phyloP scores from a whole-genome alignment of 352 stramenopile species.

The Peronospora belbahrii region DNA sequence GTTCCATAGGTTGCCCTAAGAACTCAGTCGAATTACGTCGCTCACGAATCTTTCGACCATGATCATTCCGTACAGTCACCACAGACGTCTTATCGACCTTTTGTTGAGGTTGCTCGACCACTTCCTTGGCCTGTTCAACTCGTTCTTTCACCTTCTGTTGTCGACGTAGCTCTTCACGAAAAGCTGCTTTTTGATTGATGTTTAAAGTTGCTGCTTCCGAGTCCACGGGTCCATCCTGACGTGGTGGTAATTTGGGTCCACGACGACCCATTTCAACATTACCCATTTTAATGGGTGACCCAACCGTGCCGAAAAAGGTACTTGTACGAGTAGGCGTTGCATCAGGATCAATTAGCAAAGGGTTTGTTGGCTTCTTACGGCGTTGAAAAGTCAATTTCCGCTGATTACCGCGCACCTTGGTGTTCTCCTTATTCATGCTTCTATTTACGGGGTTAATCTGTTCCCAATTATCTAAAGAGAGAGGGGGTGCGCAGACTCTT shows the following conservation, averaged over 20 bases:
- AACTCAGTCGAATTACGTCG: conserved; percentile 46
- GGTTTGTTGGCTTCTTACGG: conserved; percentile 31
- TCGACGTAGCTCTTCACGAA: conserved; percentile 39
- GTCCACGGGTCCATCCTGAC: conserved; percentile 25
- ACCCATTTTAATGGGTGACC: conserved; percentile 63
- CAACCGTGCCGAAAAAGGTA: conserved; percentile 63
- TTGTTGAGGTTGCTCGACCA: conserved; percentile 2
- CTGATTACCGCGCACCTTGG: conserved; percentile 36
- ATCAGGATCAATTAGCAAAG: conserved; percentile 28
- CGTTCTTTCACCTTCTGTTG: conserved; percentile 40
- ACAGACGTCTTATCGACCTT: conserved; percentile 15
- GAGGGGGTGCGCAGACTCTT: background rate
- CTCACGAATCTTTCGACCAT: conserved; percentile 23
- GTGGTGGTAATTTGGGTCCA: conserved; percentile 6
- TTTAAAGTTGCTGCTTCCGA: conserved; percentile 49
- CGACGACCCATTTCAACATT: conserved; percentile 11
- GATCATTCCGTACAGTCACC: conserved; percentile 40
- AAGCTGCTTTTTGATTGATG: conserved; percentile 44
- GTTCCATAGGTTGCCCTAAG: conserved; percentile 38
- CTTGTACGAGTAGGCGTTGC: conserved; percentile 32
- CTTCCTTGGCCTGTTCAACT: conserved; percentile 18
- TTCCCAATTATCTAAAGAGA: background rate
- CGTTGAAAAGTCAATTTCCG: conserved; percentile 49
- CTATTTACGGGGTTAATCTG: too few species aligned
- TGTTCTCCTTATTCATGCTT: conserved; percentile 57